Evolutionary conservation across 441 rosid species (phyloP), one percentile per base, ranked within the genome.

Genomic region (Populus tomentosa): DNA sequence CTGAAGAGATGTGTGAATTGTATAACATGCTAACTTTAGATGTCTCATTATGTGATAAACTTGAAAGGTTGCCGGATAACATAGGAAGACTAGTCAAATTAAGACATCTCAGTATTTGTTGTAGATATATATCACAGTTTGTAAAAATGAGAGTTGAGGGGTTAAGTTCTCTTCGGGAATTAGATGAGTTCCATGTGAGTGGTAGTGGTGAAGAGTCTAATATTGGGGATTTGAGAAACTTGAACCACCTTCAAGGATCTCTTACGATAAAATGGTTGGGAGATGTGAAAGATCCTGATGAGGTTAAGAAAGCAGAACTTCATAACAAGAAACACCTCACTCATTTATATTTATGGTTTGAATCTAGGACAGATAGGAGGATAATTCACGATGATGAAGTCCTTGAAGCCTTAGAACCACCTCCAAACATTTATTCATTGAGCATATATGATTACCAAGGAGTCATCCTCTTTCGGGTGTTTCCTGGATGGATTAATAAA

Each of bases 331-430:
- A 50, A 6, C 18, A 65, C 26, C n/a, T 79, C 18, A 11, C n/a
- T 40, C 0, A 1, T 1, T 46, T 79, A 72, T n/a, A 1, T 23
- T 71, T 69, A 30, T 0, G 0, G 1, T 78, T 82, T 28, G 40
- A 0, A 4, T 50, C 32, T 4, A 30, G 32, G 5, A 30, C 9
- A 10, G 6, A 61, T 2, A 8, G 68, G 65, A 6, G 21, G 72
- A 42, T 0, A 6, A 16, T 38, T 50, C 10, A 13, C 10, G 74
- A 69, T 10, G 32, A 69, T n/a, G 75, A 68, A 68, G 14, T 79
- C 9, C 10, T 79, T 16, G 81, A 79, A 74, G 80, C 77, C 21
- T 62, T 79, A 26, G 23, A 72, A 20, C 83, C 73, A n/a, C 50
- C 70, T 46, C 32, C 64, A 14, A 18, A 24, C 24, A 24, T 24